These are phyloP conservation scores for Psilocybe sp. DNA, from an alignment of 768 basidiomycete genomes.

Conservation along the genomic window DNA sequence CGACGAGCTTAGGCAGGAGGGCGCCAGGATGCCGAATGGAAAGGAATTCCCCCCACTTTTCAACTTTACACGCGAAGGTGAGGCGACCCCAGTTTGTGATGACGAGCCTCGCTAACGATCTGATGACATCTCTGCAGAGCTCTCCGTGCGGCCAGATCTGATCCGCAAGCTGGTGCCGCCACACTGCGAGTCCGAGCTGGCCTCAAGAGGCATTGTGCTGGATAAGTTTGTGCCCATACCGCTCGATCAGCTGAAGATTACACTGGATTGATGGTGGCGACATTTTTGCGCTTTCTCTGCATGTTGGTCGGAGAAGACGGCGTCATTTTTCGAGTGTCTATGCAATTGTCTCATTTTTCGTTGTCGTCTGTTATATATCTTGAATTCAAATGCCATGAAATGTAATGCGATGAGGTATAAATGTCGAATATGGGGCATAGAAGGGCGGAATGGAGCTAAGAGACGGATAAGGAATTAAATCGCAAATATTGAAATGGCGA, in stretches of 20 bases:
- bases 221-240: conserved; percentile 97
- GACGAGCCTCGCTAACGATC: background rate
- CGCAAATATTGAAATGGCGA: conserved; percentile 29
- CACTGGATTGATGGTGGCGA: conserved; percentile 69
- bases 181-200: conserved; percentile 87
- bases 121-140: conserved; percentile 50
- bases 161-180: conserved; percentile 88
- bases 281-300: conserved; percentile 5
- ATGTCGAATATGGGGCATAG: conserved; percentile 9
- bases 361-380: conserved; percentile 39
- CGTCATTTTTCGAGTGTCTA: conserved; percentile 16
- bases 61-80: conserved; percentile 94
- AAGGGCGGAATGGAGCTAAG: conserved; percentile 12
- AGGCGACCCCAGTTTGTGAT: conserved; percentile 23
- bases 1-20: conserved; percentile 89
- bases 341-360: conserved; percentile 22
- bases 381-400: conserved; percentile 32
- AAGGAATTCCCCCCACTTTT: conserved; percentile 94
- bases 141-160: conserved; percentile 94
- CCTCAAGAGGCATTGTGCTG: conserved; percentile 80
- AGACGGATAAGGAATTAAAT: too few species aligned
- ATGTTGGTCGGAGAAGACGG: too few species aligned
- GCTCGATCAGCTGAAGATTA: conserved; percentile 90
- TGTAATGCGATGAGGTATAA: conserved; percentile 13
- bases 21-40: conserved; percentile 93